phyloP scores from a whole-genome alignment of 2,329 filamentous ascomycete genomes.

The Simplicillium aogashimaense region DNA sequence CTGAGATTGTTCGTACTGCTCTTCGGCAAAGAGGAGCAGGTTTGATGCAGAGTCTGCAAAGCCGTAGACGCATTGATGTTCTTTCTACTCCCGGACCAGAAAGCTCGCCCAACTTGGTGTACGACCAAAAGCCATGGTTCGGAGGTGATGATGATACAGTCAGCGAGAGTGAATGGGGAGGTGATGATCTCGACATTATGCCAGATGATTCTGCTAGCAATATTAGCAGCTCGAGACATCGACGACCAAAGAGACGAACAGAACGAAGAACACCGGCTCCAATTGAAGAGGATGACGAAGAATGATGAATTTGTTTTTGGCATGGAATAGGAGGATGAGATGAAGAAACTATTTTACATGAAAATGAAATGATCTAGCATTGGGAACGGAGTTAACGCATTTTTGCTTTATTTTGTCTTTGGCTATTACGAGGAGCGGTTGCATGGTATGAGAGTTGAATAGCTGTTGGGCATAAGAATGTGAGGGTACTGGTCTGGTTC shows the following conservation, averaged over 20 bases:
- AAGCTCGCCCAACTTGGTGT: constrained; percentile 31
- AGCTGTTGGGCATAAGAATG: too few species aligned
- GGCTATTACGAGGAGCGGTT: too few species aligned
- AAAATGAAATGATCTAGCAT: too few species aligned
- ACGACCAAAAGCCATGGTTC: constrained; percentile 30
- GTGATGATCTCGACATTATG: constrained; percentile 52
- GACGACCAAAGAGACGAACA: constrained; percentile 56
- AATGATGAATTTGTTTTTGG: constrained; percentile 21
- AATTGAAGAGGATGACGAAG: constrained; percentile 65
- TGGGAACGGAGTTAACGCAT: too few species aligned
- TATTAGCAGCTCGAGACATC: constrained; percentile 60
- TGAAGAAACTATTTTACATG: not conserved
- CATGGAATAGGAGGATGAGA: not conserved
- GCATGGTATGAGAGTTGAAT: too few species aligned
- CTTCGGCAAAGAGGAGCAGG: constrained; percentile 77
- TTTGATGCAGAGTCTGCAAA: constrained; percentile 54
- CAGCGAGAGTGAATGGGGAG: constrained; percentile 36
- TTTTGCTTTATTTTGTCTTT: too few species aligned
- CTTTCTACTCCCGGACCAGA: constrained; percentile 36
- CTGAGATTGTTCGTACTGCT: constrained; percentile 68
- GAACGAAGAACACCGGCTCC: constrained; percentile 63
- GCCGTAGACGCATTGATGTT: constrained; percentile 47
- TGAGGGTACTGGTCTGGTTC: too few species aligned
- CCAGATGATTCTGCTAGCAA: constrained; percentile 77
- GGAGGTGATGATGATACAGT: constrained; percentile 12